Base-by-base conservation (phyloP, 371 early-diverging fungal species). In the Apophysomyces variabilis region DNA sequence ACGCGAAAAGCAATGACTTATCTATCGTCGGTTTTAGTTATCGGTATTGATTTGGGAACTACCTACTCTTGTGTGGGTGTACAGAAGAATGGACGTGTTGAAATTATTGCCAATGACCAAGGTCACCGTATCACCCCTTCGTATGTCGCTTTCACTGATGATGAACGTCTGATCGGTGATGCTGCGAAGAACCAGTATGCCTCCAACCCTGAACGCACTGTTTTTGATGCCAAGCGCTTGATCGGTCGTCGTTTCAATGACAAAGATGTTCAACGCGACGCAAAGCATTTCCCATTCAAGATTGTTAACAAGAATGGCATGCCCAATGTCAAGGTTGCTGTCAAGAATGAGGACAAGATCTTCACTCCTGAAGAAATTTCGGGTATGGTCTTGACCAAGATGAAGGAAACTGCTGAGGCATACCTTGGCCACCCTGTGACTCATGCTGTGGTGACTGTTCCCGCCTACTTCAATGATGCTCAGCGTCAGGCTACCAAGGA, bases 401-500 rank as follows among this genome's bases (percentile, higher is more conserved):
- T 99, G 96, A 96, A 95, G 87, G 95, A 96, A 79, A 95, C 92
- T 65, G 98, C 96, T 62, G 97, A 99, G 83, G 92, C 95, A 54
- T 96, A 95, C 83, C 91, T 99, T 72, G 96, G 96, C 71, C 90
- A 87, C 84, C 83, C 86, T 65, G 90, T 95, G 60, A 87, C 75
- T 61, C 86, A 91, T 68, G 93, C 93, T 67, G 96, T 96, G 57
- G 90, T 95, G 68, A 95, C 95, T 64, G 90, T 95, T 60, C 95
- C 95, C 65, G 98, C 96, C 72, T 96, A 96, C 87, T 97, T 97
- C 85, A 87, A 86, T 66, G 92, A 93, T 72, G 89, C 92, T 41
- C 99, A 99, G 87, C 95, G 99, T 83, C 97, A 98, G 86, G 99
- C 97, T 72, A 99, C 99, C 84, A 98, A 97, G 90, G 96, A 96